These are phyloP conservation scores for Tubosaeta sp. DNA, from an alignment of 768 basidiomycete genomes.

Conservation along the genomic window DNA sequence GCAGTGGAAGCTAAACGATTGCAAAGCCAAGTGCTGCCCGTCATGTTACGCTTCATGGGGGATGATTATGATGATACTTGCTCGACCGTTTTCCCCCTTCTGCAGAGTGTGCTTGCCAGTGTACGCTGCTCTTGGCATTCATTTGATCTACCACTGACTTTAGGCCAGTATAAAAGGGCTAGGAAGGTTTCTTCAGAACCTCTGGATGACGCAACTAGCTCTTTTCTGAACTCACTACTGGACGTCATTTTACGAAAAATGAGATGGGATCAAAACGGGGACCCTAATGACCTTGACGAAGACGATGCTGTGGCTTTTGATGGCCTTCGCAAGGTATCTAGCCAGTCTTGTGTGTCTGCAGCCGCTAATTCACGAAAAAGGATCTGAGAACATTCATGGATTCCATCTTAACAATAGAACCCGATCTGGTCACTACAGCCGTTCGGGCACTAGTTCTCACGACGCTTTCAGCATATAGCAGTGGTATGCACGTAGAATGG, in stretches of 20 bases:
- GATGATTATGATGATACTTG: slow-evolving; percentile 90
- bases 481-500: slow-evolving; percentile 71
- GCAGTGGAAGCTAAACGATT: slow-evolving; percentile 60
- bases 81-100: slow-evolving; percentile 76
- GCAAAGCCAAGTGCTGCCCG: slow-evolving; percentile 66
- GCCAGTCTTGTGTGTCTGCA: slow-evolving; percentile 4
- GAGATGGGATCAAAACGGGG: slow-evolving; percentile 84
- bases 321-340: slow-evolving; percentile 71
- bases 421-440: slow-evolving; percentile 75
- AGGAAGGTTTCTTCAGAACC: slow-evolving; percentile 58
- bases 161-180: slow-evolving; percentile 72
- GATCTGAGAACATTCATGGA: slow-evolving; percentile 86
- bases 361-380: slow-evolving; percentile 38
- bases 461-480: slow-evolving; percentile 66
- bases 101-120: slow-evolving; percentile 66
- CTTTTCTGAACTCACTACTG: slow-evolving; percentile 76
- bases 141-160: slow-evolving; percentile 2
- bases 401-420: slow-evolving; percentile 80
- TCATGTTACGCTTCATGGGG: slow-evolving; percentile 83
- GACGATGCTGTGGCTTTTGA: slow-evolving; percentile 84
- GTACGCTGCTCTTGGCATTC: slow-evolving; percentile 40
- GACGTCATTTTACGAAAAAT: slow-evolving; percentile 80
- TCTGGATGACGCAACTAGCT: slow-evolving; percentile 60
- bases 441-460: slow-evolving; percentile 69
- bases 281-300: slow-evolving; percentile 80